Conservation (phyloP, 805 yeast species). For the Isabelozyma heimii region DNA sequence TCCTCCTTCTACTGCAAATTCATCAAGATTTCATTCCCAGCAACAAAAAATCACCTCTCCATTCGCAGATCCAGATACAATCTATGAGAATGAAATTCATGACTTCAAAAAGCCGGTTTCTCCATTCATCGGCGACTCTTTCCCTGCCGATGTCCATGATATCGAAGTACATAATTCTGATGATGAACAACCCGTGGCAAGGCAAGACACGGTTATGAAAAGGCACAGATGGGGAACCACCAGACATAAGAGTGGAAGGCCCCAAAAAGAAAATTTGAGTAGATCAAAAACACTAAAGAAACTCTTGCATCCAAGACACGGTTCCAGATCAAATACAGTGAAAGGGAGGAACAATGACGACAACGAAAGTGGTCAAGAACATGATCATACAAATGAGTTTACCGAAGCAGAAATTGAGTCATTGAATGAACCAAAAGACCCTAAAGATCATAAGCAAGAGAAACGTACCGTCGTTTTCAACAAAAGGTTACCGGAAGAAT, state of each 20-base stretch:
- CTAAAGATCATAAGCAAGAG: slow-evolving; percentile 26
- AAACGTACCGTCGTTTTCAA: slow-evolving; percentile 58
- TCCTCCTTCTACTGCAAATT: slow-evolving; percentile 5
- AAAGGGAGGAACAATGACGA: slow-evolving; percentile 2
- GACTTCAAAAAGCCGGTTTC: slow-evolving; percentile 22
- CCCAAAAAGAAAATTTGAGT: slow-evolving; percentile 44
- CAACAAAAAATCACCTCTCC: slow-evolving; percentile 20
- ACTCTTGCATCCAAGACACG: slow-evolving; percentile 20
- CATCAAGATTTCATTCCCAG: slow-evolving; percentile 2
- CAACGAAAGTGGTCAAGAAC: slow-evolving; percentile 20
- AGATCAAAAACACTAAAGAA: slow-evolving; percentile 61
- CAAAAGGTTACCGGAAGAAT: slow-evolving; percentile 54
- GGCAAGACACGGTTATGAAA: slow-evolving; percentile 52
- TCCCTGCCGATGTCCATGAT: slow-evolving; percentile 7
- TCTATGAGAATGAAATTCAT: slow-evolving; percentile 23
- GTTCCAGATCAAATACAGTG: slow-evolving; percentile 16
- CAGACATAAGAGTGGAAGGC: slow-evolving; percentile 68
- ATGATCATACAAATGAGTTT: slow-evolving; percentile 16
- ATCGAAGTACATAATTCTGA: slow-evolving; percentile 13
- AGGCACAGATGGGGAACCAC: slow-evolving; percentile 92
- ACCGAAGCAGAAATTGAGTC: slow-evolving; percentile 26
- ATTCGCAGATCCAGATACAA: slow-evolving; percentile 21
- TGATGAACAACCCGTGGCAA: slow-evolving; percentile 11
- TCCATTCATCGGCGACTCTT: slow-evolving; percentile 21
- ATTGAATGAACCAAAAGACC: slow-evolving; percentile 29